phyloP scores from a whole-genome alignment of 2,329 filamentous ascomycete genomes.

The Talaromyces sp. region DNA sequence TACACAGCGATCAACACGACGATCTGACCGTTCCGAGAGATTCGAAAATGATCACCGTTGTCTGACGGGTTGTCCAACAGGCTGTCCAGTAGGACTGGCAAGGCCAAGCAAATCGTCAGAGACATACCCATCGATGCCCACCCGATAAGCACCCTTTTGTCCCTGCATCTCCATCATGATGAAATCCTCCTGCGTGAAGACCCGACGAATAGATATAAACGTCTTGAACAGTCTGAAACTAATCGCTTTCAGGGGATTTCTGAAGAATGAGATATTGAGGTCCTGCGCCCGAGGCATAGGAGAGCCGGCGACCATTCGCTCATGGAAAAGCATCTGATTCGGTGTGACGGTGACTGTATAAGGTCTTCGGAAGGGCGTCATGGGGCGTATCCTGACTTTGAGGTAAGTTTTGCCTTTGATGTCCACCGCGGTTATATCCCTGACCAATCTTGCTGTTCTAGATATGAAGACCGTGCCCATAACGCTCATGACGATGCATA shows the following conservation, averaged over 20 bases:
- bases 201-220: slow-evolving; percentile 35
- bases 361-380: slow-evolving; percentile 38
- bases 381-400: slow-evolving; percentile 34
- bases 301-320: slow-evolving; percentile 30
- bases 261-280: slow-evolving; percentile 31
- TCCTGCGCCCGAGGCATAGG: slow-evolving; percentile 16
- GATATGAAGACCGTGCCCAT: slow-evolving; percentile 60
- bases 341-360: slow-evolving; percentile 33
- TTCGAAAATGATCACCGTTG: not conserved
- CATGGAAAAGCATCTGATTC: slow-evolving; percentile 34
- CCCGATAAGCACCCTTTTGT: slow-evolving; percentile 33
- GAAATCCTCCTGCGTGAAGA: slow-evolving; percentile 42
- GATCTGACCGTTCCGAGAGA: not conserved
- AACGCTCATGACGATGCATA: slow-evolving; percentile 58
- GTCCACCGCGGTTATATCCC: slow-evolving; percentile 53
- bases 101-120: slow-evolving; percentile 35
- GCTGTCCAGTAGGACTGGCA: slow-evolving; percentile 23
- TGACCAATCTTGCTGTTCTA: slow-evolving; percentile 57
- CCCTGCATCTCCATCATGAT: slow-evolving; percentile 38
- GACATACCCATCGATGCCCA: slow-evolving; percentile 38
- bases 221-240: slow-evolving; percentile 31
- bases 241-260: slow-evolving; percentile 30
- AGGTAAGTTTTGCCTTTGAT: slow-evolving; percentile 31
- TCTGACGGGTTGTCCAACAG: not conserved
- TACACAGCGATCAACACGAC: not conserved